These are phyloP conservation scores for Neurospora tetraspora DNA, from an alignment of 495 filamentous ascomycete species.

Conservation along the genomic window DNA sequence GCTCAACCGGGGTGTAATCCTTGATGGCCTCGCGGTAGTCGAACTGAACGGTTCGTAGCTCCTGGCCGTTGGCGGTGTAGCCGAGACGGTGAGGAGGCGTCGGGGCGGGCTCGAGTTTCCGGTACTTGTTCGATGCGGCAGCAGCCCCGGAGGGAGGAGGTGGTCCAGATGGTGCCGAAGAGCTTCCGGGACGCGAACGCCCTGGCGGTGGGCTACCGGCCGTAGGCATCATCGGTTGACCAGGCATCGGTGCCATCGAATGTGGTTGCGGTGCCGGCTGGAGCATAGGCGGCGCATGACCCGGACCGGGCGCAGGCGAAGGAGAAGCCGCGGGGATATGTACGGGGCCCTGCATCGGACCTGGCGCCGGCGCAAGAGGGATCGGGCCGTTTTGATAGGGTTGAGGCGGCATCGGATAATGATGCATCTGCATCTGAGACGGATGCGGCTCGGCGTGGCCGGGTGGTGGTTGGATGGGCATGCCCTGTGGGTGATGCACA, in stretches of 20 bases:
- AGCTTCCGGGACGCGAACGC: constrained; percentile 14
- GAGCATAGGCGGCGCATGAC: neutral
- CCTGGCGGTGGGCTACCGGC: constrained; percentile 4
- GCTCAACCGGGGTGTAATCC: constrained; percentile 33
- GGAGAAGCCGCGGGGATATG: neutral
- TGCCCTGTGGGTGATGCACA: constrained; percentile 6
- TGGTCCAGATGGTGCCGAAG: constrained; percentile 20
- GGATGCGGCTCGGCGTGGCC: constrained; percentile 1
- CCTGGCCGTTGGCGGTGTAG: constrained; percentile 28
- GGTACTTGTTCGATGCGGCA: constrained; percentile 25
- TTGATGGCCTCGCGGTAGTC: constrained; percentile 39
- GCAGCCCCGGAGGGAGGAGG: constrained; percentile 2
- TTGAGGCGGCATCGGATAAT: constrained; percentile 14
- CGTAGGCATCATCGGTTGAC: neutral
- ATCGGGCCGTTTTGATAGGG: constrained; percentile 6
- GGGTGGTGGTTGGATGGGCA: constrained; percentile 3
- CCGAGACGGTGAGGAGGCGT: constrained; percentile 33
- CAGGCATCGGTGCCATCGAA: neutral
- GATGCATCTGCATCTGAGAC: constrained; percentile 4
- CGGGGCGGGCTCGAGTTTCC: constrained; percentile 39
- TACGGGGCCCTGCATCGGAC: neutral
- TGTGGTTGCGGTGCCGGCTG: constrained; percentile 7
- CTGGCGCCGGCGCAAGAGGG: neutral
- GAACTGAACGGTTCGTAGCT: constrained; percentile 37
- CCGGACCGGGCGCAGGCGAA: neutral